Evolutionary conservation across 164 flowering plant genomes (phyloP).

Genomic region (Sextonia rubra): DNA sequence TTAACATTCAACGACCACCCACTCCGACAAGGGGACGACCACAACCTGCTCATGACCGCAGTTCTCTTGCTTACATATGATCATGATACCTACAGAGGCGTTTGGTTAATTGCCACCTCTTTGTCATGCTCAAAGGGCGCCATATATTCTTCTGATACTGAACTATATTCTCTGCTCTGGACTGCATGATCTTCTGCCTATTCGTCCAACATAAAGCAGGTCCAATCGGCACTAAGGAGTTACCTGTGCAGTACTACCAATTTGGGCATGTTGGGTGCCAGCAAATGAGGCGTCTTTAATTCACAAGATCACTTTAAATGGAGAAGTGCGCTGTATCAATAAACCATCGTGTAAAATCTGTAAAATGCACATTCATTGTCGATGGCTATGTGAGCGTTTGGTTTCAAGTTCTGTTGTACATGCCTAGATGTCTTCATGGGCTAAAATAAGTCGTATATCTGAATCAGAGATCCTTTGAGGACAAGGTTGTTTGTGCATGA

Average conservation of each 20-base stretch:
- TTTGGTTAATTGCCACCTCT: background rate
- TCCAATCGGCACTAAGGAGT: background rate
- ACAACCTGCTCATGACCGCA: slow-evolving; percentile 78
- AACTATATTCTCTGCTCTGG: background rate
- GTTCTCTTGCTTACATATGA: slow-evolving; percentile 90
- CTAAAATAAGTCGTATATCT: no score
- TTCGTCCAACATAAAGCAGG: background rate
- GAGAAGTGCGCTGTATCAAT: background rate
- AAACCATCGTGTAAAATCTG: background rate
- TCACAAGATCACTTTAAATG: no score
- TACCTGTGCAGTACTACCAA: background rate
- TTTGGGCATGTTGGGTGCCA: background rate
- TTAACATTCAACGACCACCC: slow-evolving; percentile 94
- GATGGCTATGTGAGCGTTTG: background rate
- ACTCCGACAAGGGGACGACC: slow-evolving; percentile 99
- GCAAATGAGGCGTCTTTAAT: background rate
- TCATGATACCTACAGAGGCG: background rate
- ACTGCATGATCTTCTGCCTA: background rate
- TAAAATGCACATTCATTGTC: background rate
- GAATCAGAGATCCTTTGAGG: background rate
- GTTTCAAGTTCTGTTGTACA: background rate
- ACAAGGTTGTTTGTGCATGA: background rate
- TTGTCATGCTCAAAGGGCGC: background rate
- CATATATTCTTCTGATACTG: background rate
- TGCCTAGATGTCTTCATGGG: background rate